Base-by-base conservation (phyloP, 768 basidiomycete species). In the Ramaria rubella region DNA sequence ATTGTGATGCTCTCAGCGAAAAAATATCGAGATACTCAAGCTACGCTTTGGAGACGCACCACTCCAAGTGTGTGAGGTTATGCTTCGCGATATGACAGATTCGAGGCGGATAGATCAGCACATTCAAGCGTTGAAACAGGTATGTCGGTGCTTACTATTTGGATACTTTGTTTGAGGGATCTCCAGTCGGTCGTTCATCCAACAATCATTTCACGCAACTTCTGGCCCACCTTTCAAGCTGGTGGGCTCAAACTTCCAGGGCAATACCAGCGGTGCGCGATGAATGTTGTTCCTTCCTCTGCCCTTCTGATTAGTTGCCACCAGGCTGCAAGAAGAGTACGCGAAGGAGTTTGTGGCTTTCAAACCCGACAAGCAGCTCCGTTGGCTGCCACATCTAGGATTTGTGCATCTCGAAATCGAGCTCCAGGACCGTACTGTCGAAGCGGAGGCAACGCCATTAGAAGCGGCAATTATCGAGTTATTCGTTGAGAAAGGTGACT, bases 51-150 rank as follows among this genome's bases (percentile, higher is more conserved):
- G 96, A 21, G 96, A 98, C 64, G 78, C 85, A 1, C 85, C 93
- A 2, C 70, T 99, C 55, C 93, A 96, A 68, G 89, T 93, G 5
- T 97, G 94, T 74, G 95, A 98, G 67, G 94, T 99, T 54, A 98
- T 99, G 96, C 73, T 98, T 66, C 90, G 85, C 65, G 96, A 99
- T 68, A 89, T 98, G 83, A 87, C 91, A 3, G 94, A 98, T 69
- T 96, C 95, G 38, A 86, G 84, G 64, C 81, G 92, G 31, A 88
- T 87, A 49, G 90, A 98, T 67, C 81, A 82, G n/a, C 87, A 88
- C 67, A 81, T 98, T 1, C 91, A 95, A 62, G 77, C 83, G 0
- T 83, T 89, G 65, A 77, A 77, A 49, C 58, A 73, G 48, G 91
- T 92, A 63, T 62, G 85, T 50, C 45, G 26, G 55, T 14, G 24